Conservation (phyloP, 257 asterid genomes). For the Scutellaria minor region DNA sequence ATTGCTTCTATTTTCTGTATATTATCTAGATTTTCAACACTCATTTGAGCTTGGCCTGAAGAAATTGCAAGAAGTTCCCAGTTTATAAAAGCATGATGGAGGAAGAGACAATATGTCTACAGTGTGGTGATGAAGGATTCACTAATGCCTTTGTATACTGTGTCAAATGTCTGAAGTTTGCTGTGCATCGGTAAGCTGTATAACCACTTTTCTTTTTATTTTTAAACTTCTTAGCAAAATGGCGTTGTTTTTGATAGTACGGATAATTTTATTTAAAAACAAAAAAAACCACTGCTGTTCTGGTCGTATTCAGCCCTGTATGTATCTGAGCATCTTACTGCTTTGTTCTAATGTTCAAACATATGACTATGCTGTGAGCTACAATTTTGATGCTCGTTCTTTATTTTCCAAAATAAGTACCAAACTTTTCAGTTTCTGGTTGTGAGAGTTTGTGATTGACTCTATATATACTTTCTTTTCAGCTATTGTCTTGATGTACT, state of each 20-base stretch:
- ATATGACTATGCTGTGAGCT: background rate
- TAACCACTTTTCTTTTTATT: background rate
- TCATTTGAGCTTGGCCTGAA: slow-evolving; percentile 10
- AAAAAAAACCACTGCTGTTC: background rate
- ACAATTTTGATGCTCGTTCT: background rate
- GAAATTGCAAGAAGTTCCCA: slow-evolving; percentile 4
- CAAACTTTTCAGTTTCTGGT: background rate
- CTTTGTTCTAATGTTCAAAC: slow-evolving; percentile 2
- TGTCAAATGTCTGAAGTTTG: slow-evolving; percentile 54
- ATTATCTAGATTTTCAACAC: background rate
- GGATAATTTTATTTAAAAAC: background rate
- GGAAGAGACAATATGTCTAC: slow-evolving; percentile 58
- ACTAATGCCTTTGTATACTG: slow-evolving; percentile 62
- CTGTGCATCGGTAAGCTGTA: slow-evolving; percentile 74
- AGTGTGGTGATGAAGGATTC: slow-evolving; percentile 68
- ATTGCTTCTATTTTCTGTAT: background rate
- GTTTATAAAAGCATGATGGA: slow-evolving; percentile 34
- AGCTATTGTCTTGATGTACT: slow-evolving; percentile 70
- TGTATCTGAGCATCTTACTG: background rate
- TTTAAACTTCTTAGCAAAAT: too few species aligned
- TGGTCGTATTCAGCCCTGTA: background rate
- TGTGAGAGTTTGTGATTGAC: slow-evolving; percentile 6
- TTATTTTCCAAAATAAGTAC: background rate
- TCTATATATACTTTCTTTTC: slow-evolving; percentile 29
- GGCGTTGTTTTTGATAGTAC: background rate